A percentile compares a stretch with the other conserved stretches of the same genome.
These are phyloP conservation scores for Aspergillus amoenus DNA, from an alignment of 2,329 filamentous ascomycete genomes.

Conservation along the genomic window DNA sequence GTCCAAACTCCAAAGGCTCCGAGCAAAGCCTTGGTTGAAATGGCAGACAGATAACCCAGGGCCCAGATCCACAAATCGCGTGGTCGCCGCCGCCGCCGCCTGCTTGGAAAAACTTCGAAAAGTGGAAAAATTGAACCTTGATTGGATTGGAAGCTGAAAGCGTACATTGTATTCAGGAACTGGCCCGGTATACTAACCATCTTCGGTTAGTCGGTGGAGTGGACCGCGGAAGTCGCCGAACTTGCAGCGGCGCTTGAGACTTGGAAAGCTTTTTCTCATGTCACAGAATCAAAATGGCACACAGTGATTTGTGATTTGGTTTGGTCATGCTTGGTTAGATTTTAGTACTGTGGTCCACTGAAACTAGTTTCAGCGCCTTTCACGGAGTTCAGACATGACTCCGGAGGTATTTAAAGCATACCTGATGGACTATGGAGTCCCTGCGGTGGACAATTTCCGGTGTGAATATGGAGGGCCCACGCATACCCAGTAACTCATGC, in stretches of 20 bases:
- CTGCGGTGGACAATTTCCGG: no score
- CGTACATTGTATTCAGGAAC: no score
- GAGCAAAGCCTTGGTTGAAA: neutral
- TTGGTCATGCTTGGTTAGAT: neutral
- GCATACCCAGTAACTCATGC: no score
- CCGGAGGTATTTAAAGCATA: neutral
- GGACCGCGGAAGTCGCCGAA: neutral
- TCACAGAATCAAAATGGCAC: neutral
- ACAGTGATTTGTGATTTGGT: neutral
- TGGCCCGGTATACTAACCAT: no score
- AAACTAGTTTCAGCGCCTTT: no score
- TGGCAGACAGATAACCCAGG: neutral
- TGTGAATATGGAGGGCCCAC: no score
- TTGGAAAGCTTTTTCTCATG: neutral
- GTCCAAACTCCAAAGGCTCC: neutral
- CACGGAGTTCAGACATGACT: neutral
- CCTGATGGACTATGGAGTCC: no score
- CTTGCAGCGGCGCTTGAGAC: neutral
- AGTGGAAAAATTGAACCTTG: neutral
- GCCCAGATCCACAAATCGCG: neutral
- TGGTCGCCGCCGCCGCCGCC: no score
- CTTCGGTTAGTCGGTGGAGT: neutral
- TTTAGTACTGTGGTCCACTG: neutral
- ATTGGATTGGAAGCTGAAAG: neutral
- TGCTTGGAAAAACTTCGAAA: neutral